Evolutionary conservation across 495 filamentous ascomycete genomes (phyloP).

Genomic region (Penicillium herquei): DNA sequence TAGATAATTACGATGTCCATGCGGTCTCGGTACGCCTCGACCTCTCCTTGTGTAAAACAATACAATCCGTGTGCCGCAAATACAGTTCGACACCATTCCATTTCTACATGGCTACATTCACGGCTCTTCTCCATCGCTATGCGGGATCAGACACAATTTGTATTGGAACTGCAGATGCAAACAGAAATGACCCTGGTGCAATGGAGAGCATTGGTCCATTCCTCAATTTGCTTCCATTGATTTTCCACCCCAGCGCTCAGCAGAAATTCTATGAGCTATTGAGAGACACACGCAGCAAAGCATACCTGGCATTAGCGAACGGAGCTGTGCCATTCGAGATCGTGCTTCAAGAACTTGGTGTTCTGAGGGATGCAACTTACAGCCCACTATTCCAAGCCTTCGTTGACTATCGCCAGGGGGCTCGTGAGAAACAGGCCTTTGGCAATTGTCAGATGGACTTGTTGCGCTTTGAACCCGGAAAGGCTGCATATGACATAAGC

Average conservation of each 20-base stretch:
- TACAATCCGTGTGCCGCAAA: constrained; percentile 1
- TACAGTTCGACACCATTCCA: constrained; percentile 29
- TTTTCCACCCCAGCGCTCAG: constrained; percentile 12
- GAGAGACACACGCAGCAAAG: background rate
- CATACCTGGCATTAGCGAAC: constrained; percentile 1
- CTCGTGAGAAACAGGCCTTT: background rate
- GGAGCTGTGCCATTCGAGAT: constrained; percentile 40
- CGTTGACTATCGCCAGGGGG: constrained; percentile 34
- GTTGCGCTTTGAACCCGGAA: background rate
- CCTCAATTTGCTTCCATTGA: constrained; percentile 49
- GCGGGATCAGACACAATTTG: constrained; percentile 21
- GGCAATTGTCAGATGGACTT: constrained; percentile 17
- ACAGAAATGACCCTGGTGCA: constrained; percentile 20
- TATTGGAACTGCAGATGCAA: constrained; percentile 45
- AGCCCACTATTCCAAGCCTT: constrained; percentile 39
- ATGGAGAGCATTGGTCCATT: constrained; percentile 36
- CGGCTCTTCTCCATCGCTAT: constrained; percentile 20
- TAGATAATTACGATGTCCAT: constrained; percentile 1
- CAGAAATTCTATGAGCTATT: background rate
- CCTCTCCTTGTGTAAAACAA: background rate
- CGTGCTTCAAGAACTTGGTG: constrained; percentile 34
- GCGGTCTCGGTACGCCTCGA: background rate
- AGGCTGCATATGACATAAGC: constrained; percentile 35
- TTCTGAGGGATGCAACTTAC: constrained; percentile 21
- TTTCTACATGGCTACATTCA: constrained; percentile 29